phyloP scores from a whole-genome alignment of 2,329 filamentous ascomycete species.

The Aspergillus amoenus region DNA sequence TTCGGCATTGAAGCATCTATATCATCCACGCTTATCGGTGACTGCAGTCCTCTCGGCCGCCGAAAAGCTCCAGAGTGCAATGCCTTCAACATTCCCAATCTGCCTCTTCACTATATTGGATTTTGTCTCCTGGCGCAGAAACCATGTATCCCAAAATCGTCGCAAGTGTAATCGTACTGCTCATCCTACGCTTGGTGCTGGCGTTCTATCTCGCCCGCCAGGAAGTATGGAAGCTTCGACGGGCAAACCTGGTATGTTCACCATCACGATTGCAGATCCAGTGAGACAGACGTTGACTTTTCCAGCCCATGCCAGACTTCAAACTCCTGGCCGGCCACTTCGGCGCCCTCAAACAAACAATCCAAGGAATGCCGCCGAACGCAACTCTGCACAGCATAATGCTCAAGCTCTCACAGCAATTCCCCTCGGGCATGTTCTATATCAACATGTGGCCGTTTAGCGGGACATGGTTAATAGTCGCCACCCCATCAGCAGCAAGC shows the following conservation, averaged over 20 bases:
- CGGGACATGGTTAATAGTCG: background rate
- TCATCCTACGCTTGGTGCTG: background rate
- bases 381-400: conserved; percentile 2
- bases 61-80: background rate
- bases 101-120: background rate
- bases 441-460: conserved; percentile 5
- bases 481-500: background rate
- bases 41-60: background rate
- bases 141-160: background rate
- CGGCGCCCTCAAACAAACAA: background rate
- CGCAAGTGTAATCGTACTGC: background rate
- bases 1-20: too few relatives aligned
- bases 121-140: too few relatives aligned
- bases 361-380: conserved; percentile 1
- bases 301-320: background rate
- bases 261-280: background rate
- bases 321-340: background rate
- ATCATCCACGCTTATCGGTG: too few relatives aligned
- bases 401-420: background rate
- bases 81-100: background rate
- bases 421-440: conserved; percentile 1
- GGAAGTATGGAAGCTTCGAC: background rate
- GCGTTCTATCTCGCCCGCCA: background rate
- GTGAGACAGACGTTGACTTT: background rate
- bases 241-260: background rate